Evolutionary conservation across 2,329 filamentous ascomycete genomes (phyloP).

Genomic region (Aspergillus flavus): DNA sequence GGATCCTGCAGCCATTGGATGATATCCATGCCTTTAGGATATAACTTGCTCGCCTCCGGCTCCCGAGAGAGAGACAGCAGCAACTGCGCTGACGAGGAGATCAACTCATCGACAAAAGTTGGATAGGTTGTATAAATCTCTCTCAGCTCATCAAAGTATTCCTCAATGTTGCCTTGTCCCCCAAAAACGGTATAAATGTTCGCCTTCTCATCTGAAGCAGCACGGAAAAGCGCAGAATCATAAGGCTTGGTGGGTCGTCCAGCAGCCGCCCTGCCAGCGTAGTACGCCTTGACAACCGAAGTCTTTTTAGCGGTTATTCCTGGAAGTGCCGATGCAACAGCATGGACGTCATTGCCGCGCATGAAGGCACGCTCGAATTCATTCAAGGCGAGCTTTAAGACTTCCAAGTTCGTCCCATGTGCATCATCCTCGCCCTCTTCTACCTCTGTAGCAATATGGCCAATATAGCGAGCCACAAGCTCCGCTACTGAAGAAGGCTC

Average conservation of each 20-base stretch:
- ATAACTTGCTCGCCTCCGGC: slow-evolving; percentile 88
- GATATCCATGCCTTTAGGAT: slow-evolving; percentile 94
- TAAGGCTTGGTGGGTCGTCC: slow-evolving; percentile 88
- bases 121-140: slow-evolving; percentile 90
- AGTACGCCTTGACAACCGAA: slow-evolving; percentile 87
- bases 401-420: slow-evolving; percentile 86
- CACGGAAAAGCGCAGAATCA: slow-evolving; percentile 88
- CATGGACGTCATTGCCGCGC: slow-evolving; percentile 93
- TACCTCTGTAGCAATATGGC: slow-evolving; percentile 83
- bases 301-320: slow-evolving; percentile 94
- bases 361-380: slow-evolving; percentile 97
- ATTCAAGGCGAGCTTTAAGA: slow-evolving; percentile 87
- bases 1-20: slow-evolving; percentile 89
- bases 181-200: slow-evolving; percentile 93
- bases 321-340: slow-evolving; percentile 78
- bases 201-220: slow-evolving; percentile 79
- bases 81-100: slow-evolving; percentile 78
- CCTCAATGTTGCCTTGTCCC: slow-evolving; percentile 97
- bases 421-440: slow-evolving; percentile 89
- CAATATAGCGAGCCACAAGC: slow-evolving; percentile 90
- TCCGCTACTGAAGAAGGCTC: slow-evolving; percentile 96
- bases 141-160: slow-evolving; percentile 97
- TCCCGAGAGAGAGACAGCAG: slow-evolving; percentile 84
- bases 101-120: slow-evolving; percentile 83
- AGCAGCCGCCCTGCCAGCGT: slow-evolving; percentile 78